phyloP scores from a whole-genome alignment of 768 basidiomycete genomes.

The Pisolithus marmoratus region DNA sequence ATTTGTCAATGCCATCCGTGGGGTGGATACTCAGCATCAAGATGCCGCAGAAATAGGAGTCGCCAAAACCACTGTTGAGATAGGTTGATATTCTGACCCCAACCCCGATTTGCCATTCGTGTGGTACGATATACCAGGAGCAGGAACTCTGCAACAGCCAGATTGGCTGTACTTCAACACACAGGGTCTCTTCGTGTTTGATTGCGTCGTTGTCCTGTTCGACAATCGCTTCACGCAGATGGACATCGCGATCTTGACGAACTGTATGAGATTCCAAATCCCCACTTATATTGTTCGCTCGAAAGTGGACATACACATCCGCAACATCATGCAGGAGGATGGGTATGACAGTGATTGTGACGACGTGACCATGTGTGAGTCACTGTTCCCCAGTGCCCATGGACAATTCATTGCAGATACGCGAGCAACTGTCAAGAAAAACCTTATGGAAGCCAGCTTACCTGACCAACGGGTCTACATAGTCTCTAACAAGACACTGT shows the following conservation, averaged over 20 bases:
- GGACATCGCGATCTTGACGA: slow-evolving; percentile 10
- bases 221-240: slow-evolving; percentile 12
- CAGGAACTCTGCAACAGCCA: slow-evolving; percentile 17
- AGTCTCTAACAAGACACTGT: slow-evolving; percentile 11
- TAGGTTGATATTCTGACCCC: slow-evolving; percentile 18
- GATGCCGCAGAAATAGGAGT: slow-evolving; percentile 18
- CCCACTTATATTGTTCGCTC: slow-evolving; percentile 14
- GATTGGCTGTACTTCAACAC: slow-evolving; percentile 26
- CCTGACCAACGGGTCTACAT: slow-evolving; percentile 19
- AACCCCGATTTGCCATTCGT: slow-evolving; percentile 9
- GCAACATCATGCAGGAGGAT: slow-evolving; percentile 7
- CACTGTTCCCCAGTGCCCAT: slow-evolving; percentile 8
- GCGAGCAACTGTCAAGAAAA: slow-evolving; percentile 7
- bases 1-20: slow-evolving; percentile 24
- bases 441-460: slow-evolving; percentile 11
- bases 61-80: slow-evolving; percentile 17
- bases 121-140: slow-evolving; percentile 27
- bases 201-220: slow-evolving; percentile 11
- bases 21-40: slow-evolving; percentile 9
- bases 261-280: slow-evolving; percentile 10
- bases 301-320: slow-evolving; percentile 14
- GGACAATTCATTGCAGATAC: slow-evolving; percentile 15
- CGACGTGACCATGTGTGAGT: background rate
- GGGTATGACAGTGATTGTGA: slow-evolving; percentile 7
- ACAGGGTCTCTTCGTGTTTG: slow-evolving; percentile 19